phyloP scores from a whole-genome alignment of 768 basidiomycete genomes.

The Floccularia luteovirens region DNA sequence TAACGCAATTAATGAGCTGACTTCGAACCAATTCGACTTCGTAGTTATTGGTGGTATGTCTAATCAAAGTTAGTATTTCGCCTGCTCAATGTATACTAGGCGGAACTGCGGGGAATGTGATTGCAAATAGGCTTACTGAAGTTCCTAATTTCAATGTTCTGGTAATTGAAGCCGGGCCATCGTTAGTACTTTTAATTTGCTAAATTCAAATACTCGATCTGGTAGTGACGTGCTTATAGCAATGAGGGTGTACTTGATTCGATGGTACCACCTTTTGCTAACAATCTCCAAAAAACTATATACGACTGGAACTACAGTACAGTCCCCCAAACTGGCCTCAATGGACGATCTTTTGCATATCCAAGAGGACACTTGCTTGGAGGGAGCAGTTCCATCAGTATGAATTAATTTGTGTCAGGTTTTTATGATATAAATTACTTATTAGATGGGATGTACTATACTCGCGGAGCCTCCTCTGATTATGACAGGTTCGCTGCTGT shows the following conservation, averaged over 20 bases:
- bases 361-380: constrained; percentile 22
- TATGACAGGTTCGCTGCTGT: neutral
- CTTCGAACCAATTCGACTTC: constrained; percentile 15
- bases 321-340: constrained; percentile 18
- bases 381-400: constrained; percentile 23
- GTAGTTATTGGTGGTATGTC: constrained; percentile 15
- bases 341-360: constrained; percentile 16
- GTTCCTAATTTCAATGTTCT: constrained; percentile 9
- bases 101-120: constrained; percentile 13
- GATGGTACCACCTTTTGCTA: constrained; percentile 10
- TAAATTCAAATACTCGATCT: neutral
- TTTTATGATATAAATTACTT: constrained; percentile 12
- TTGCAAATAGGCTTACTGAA: constrained; percentile 12
- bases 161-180: constrained; percentile 11
- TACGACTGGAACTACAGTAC: constrained; percentile 30
- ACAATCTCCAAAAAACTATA: constrained; percentile 6
- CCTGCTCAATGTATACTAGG: constrained; percentile 4
- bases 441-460: constrained; percentile 5
- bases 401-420: constrained; percentile 5
- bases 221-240: constrained; percentile 4
- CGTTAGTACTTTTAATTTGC: constrained; percentile 5
- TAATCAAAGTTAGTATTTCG: neutral
- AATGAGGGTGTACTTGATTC: constrained; percentile 9
- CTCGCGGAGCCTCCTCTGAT: constrained; percentile 12
- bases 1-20: no score